A percentile compares a stretch with the other conserved stretches of the same genome.
phyloP scores from a whole-genome alignment of 1,284 basidiomycete genomes.

The Ceratobasidium papillatum region DNA sequence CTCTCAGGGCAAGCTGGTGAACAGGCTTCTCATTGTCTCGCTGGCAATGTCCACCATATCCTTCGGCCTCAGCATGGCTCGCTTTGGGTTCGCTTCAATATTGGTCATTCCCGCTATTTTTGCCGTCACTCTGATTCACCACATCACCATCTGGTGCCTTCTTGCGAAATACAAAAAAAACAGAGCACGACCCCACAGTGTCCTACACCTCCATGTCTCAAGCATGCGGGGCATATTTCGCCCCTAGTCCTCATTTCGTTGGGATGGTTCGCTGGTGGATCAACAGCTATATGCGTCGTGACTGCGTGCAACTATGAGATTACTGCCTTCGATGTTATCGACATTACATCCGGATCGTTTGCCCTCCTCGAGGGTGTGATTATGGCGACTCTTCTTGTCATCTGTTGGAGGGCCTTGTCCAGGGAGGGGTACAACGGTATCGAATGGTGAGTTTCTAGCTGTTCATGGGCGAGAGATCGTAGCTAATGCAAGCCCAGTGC shows the following conservation, averaged over 20 bases:
- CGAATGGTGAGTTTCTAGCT: background rate
- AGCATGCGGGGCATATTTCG: background rate
- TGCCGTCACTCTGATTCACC: background rate
- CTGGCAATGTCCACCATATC: background rate
- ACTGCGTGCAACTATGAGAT: too few relatives aligned
- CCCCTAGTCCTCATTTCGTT: background rate
- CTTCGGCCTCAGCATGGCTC: background rate
- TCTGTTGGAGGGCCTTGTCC: conserved; percentile 4
- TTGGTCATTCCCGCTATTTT: conserved; percentile 8
- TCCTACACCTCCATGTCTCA: background rate
- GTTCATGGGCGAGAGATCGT: too few relatives aligned
- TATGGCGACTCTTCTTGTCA: background rate
- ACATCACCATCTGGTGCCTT: background rate
- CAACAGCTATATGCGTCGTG: background rate
- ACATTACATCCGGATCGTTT: background rate
- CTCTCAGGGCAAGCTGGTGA: background rate
- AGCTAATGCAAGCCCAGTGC: background rate
- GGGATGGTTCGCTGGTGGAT: background rate
- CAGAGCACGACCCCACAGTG: background rate
- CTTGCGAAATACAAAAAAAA: conserved; percentile 5
- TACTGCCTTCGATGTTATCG: background rate
- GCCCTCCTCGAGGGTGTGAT: background rate
- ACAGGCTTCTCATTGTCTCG: background rate
- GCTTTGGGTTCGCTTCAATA: background rate
- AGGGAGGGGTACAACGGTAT: background rate